Conservation (phyloP, 2,329 filamentous ascomycete species). For the Talaromyces rugulosus region DNA sequence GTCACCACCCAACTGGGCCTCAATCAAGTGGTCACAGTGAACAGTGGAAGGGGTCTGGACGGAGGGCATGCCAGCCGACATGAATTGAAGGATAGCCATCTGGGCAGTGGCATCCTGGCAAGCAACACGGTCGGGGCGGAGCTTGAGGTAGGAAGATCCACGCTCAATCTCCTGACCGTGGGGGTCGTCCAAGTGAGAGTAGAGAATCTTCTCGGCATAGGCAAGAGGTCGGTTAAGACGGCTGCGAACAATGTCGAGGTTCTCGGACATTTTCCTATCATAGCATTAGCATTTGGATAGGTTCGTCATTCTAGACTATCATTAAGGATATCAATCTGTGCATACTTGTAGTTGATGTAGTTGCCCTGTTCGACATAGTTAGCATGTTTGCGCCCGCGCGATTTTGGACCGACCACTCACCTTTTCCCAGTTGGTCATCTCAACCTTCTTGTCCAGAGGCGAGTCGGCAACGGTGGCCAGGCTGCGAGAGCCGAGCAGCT, state of each 20-base stretch:
- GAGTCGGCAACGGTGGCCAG: constrained; percentile 85
- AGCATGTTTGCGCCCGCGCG: constrained; percentile 15
- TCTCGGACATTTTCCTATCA: constrained; percentile 93
- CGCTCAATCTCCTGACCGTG: constrained; percentile 95
- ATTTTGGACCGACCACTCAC: constrained; percentile 28
- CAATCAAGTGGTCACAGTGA: constrained; percentile 99
- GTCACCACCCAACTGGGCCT: constrained; percentile 86
- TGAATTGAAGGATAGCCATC: constrained; percentile 99
- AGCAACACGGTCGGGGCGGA: constrained; percentile 94
- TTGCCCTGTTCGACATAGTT: constrained; percentile 52
- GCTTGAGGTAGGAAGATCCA: constrained; percentile 90
- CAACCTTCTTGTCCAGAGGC: constrained; percentile 90
- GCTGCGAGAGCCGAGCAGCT: constrained; percentile 60
- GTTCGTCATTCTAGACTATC: background rate
- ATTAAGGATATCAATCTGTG: background rate
- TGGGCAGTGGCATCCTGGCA: constrained; percentile 99
- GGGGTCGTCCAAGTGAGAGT: constrained; percentile 97
- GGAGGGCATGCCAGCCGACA: constrained; percentile 94
- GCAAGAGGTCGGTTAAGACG: constrained; percentile 91
- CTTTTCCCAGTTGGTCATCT: constrained; percentile 95
- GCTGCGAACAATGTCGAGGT: constrained; percentile 81
- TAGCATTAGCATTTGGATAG: background rate
- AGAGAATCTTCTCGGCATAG: constrained; percentile 97
- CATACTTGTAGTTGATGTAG: constrained; percentile 90
- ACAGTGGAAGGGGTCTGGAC: constrained; percentile 94